These are phyloP conservation scores for Pythium aphanidermatum DNA, from an alignment of 352 stramenopile species.

Conservation along the genomic window DNA sequence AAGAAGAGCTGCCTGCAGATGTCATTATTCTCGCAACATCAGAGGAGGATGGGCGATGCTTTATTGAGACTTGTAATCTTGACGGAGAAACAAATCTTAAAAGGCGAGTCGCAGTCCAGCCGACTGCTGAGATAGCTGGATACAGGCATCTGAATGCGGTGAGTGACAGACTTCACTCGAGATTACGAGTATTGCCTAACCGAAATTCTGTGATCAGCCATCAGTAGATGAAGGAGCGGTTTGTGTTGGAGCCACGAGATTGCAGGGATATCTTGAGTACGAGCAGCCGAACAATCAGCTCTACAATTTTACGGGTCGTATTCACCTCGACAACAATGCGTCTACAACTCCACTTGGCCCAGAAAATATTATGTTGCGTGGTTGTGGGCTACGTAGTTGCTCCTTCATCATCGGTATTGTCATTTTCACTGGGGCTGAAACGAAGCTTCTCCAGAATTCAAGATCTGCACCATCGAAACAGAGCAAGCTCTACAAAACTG, in stretches of 20 bases:
- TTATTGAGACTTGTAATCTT: constrained; percentile 83
- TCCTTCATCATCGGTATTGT: constrained; percentile 91
- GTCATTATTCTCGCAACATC: constrained; percentile 80
- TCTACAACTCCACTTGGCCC: constrained; percentile 30
- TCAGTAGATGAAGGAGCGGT: constrained; percentile 27
- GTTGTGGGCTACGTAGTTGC: constrained; percentile 92
- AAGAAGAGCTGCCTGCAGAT: constrained; percentile 86
- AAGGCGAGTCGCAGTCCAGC: constrained; percentile 39
- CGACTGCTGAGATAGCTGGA: constrained; percentile 27
- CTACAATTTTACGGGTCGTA: constrained; percentile 62
- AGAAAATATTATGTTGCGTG: constrained; percentile 91
- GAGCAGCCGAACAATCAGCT: constrained; percentile 78
- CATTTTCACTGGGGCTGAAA: constrained; percentile 89
- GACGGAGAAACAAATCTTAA: constrained; percentile 91
- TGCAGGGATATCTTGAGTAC: constrained; percentile 51
- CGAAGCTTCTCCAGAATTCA: constrained; percentile 82
- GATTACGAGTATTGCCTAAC: too few relatives aligned
- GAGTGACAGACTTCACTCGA: too few relatives aligned
- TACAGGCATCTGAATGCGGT: constrained; percentile 18
- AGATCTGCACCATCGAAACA: constrained; percentile 81
- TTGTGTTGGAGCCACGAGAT: constrained; percentile 20
- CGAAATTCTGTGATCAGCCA: too few relatives aligned
- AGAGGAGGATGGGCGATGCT: constrained; percentile 63
- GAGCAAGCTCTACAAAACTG: constrained; percentile 63
- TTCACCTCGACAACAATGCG: constrained; percentile 28